Base-by-base conservation (phyloP, 208 protist genomes). In the Wallacemonas sp. region DNA sequence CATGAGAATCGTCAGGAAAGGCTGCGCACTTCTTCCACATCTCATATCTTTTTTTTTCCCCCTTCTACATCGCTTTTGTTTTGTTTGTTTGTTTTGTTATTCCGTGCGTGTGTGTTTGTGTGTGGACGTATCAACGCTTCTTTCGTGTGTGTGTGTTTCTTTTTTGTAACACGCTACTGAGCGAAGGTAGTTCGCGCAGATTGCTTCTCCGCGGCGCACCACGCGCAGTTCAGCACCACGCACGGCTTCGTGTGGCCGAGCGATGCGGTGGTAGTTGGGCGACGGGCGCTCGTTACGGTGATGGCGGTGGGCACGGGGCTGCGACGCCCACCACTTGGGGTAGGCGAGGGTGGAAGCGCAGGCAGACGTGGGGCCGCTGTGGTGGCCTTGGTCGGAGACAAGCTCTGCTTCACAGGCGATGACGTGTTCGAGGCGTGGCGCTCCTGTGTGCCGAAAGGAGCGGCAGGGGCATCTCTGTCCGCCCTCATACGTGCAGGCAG, bases 211-310 rank as follows among this genome's bases (percentile, higher is more conserved):
- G 65, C 73, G 3, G 67, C 73, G 44, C 86, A 92, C 86, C 86
- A 92, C 14, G 75, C 82, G 60, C 86, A 92, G 66, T 88, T 87
- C 54, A 74, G 49, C 9, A 94, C 68, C 53, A 86, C 66, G 62
- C 84, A 88, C 34, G 86, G 81, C 64, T 77, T 80, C 38, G 70
- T 77, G 68, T 90, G 84, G 5, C 65, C 70, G 17, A 82, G 34
- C 0, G 72, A 62, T 22, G 63, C 46, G 6, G 30, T 63, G 14
- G 54, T 44, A 2, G 56, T 62, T 6, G 55, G 36, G 12, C 38
- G 46, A 26, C 56, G 38, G 42, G 34, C 47, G 19, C 33, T 47
- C 31, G 1, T 36, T 5, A 21, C 28, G 5, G 55, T 22, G 19
- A 15, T 34, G 2, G 12, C 33, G 19, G 39, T n/a, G n/a, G 28